phyloP scores from a whole-genome alignment of 1,284 basidiomycete species.

The Naganishia sp. region DNA sequence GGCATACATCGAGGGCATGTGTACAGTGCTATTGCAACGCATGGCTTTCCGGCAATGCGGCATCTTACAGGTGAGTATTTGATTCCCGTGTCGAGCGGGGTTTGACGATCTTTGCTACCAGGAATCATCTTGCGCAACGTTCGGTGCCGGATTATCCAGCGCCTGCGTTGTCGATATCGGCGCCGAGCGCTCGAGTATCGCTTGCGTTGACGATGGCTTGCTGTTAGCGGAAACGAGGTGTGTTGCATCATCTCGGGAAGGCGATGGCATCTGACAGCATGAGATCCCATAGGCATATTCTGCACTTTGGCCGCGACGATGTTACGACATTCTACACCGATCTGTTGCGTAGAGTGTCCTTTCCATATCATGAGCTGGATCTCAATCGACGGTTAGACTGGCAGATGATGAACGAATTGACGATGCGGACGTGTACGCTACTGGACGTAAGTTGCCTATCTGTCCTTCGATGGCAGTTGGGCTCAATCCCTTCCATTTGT shows the following conservation, averaged over 20 bases:
- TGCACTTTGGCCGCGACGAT: conserved; percentile 90
- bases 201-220: conserved; percentile 94
- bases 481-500: conserved; percentile 2
- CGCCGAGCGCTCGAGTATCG: conserved; percentile 76
- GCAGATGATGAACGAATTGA: conserved; percentile 84
- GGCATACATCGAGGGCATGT: conserved; percentile 76
- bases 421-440: conserved; percentile 76
- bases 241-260: conserved; percentile 25
- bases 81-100: neutral
- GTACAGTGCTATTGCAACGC: conserved; percentile 70
- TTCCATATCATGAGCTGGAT: conserved; percentile 84
- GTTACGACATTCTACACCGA: conserved; percentile 85
- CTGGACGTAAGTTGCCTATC: conserved; percentile 65
- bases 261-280: neutral
- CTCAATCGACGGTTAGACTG: conserved; percentile 77
- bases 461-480: neutral
- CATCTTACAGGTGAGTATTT: conserved; percentile 70
- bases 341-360: conserved; percentile 75
- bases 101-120: conserved; percentile 46
- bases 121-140: conserved; percentile 91
- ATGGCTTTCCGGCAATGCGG: conserved; percentile 92
- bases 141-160: conserved; percentile 89
- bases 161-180: conserved; percentile 97
- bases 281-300: conserved; percentile 63
- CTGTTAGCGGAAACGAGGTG: conserved; percentile 86